Conservation (phyloP, 1,284 basidiomycete species). For the Ustilago esculenta region DNA sequence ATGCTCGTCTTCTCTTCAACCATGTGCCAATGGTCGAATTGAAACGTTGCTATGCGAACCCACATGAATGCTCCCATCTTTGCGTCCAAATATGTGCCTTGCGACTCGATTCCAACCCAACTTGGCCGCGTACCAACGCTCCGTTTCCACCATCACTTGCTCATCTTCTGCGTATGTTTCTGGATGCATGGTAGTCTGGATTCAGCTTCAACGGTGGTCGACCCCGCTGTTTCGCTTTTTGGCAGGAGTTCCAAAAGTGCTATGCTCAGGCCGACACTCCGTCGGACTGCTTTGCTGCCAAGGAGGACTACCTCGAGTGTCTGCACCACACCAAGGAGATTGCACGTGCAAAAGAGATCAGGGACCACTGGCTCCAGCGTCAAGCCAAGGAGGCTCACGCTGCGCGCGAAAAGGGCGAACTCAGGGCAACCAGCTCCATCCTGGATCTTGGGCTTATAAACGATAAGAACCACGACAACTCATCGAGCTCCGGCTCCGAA, state of each 20-base stretch:
- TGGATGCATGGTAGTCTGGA: conserved; percentile 70
- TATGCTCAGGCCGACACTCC: conserved; percentile 85
- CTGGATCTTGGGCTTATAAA: conserved; percentile 56
- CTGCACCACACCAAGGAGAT: conserved; percentile 85
- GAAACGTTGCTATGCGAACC: too few relatives aligned
- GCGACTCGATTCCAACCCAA: too few relatives aligned
- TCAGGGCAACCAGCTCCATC: conserved; percentile 53
- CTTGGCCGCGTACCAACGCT: too few relatives aligned
- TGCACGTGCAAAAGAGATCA: conserved; percentile 56
- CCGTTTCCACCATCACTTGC: too few relatives aligned
- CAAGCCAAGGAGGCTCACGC: conserved; percentile 53
- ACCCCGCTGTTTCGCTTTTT: conserved; percentile 88
- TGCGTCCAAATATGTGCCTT: too few relatives aligned
- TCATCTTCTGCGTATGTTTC: not conserved
- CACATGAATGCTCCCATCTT: too few relatives aligned
- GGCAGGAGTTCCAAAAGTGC: conserved; percentile 83
- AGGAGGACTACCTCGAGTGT: conserved; percentile 92
- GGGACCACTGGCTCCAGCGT: conserved; percentile 57
- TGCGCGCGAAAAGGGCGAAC: conserved; percentile 55
- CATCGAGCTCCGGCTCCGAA: conserved; percentile 2
- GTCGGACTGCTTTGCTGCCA: conserved; percentile 76
- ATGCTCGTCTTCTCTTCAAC: too few relatives aligned
- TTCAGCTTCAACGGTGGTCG: conserved; percentile 79
- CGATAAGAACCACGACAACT: conserved; percentile 1
- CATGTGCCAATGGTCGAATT: too few relatives aligned